phyloP scores from a whole-genome alignment of 306 rosid genomes.

The Quercus dentata region DNA sequence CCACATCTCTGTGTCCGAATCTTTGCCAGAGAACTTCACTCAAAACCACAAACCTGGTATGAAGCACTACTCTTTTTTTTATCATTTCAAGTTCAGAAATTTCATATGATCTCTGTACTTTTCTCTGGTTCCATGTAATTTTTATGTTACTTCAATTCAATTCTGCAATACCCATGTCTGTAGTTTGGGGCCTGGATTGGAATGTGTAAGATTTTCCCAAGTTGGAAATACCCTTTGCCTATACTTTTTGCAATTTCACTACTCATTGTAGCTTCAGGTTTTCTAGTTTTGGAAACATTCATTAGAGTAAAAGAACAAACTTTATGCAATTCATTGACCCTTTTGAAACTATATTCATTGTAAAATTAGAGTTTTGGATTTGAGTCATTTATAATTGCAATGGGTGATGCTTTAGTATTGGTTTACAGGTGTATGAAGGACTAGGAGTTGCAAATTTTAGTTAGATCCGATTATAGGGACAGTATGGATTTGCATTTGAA shows the following conservation, averaged over 20 bases:
- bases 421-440: constrained; percentile 12
- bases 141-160: neutral
- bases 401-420: constrained; percentile 10
- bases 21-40: neutral
- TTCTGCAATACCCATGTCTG: neutral
- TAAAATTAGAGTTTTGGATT: neutral
- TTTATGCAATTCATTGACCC: neutral
- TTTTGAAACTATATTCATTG: neutral
- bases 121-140: neutral
- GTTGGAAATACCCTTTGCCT: neutral
- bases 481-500: constrained; percentile 72
- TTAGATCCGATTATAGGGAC: constrained; percentile 17
- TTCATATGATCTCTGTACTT: neutral
- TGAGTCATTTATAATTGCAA: neutral
- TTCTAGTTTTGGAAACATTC: neutral
- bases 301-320: neutral
- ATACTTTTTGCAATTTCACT: neutral
- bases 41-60: constrained; percentile 19
- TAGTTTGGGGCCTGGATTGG: neutral
- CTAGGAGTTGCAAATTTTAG: neutral
- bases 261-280: neutral
- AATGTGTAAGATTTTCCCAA: neutral
- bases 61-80: neutral
- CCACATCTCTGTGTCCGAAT: neutral
- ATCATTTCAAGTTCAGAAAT: neutral